Evolutionary conservation across 169 alveolate species (phyloP), one percentile per base, ranked within the genome.

Genomic region (Plasmodium gallinaceum): DNA sequence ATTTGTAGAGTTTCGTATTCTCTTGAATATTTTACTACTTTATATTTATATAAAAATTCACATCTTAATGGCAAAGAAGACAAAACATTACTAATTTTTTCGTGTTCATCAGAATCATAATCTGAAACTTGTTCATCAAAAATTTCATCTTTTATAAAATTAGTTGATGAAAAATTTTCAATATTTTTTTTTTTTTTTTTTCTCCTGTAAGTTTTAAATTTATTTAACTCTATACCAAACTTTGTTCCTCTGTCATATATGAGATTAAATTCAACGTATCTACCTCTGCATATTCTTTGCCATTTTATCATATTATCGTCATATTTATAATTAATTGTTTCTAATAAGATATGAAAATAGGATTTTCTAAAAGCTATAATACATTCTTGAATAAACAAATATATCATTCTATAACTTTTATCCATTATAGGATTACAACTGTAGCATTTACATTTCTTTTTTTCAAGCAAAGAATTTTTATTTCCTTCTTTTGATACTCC

Each of bases 171-270:
- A 66, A 54, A 83, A 52, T 66, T 54, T 14, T 57, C 74, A 2
- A 57, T 48, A n/a, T 83, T 66, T 45, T 69, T 68, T 0, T 26
- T 18, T 43, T 52, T 16, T 68, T 83, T 83, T 69, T 52, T 83
- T 54, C 74, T 68, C 60, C 73, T 83, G 51, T 83, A 83, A 10
- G 22, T 83, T 83, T 69, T 83, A 71, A 26, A 83, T 16, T 91
- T 65, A 73, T 65, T 24, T 22, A 83, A 69, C 32, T 83, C 86
- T n/a, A 96, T 88, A 6, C 98, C 98, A 88, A 96, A 96, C 68
- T 94, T 94, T 16, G 98, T 95, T 5, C 98, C 97, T 74, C 98
- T 93, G 52, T 96, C 97, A 70, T 92, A 93, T 18, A 94, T 93
- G 54, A 95, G 71, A 78, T 95, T 96, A 80, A 95, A 95, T 83